phyloP scores from a whole-genome alignment of 2,329 filamentous ascomycete genomes.

The Helminthosporium solani region DNA sequence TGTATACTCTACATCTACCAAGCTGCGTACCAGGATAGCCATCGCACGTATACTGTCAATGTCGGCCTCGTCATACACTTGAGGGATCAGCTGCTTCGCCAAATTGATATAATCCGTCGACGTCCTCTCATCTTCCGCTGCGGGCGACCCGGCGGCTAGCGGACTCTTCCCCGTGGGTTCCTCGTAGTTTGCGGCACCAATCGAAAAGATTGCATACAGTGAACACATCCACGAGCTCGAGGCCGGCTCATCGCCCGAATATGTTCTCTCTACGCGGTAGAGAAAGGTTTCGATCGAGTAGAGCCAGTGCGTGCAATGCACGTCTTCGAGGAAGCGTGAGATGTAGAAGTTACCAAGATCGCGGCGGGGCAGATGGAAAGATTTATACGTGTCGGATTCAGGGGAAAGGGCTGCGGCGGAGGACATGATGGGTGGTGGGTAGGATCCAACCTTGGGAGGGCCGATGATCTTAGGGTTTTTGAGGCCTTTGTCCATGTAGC shows the following conservation, averaged over 20 bases:
- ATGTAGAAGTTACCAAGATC: conserved; percentile 34
- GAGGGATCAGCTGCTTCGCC: conserved; percentile 35
- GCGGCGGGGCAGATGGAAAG: conserved; percentile 33
- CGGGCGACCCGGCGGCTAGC: conserved; percentile 16
- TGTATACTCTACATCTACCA: neutral
- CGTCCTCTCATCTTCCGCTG: conserved; percentile 24
- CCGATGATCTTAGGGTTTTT: conserved; percentile 30
- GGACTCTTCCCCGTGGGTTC: conserved; percentile 24
- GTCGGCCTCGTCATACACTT: conserved; percentile 40
- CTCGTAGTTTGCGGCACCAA: conserved; percentile 30
- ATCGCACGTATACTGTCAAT: conserved; percentile 41
- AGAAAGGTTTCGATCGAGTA: conserved; percentile 38
- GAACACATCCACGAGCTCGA: conserved; percentile 42
- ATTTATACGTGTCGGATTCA: conserved; percentile 19
- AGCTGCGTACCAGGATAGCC: conserved; percentile 32
- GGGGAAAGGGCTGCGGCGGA: conserved; percentile 16
- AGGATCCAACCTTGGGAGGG: conserved; percentile 30
- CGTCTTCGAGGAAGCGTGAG: conserved; percentile 36
- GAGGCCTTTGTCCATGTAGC: conserved; percentile 26
- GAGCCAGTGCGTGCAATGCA: conserved; percentile 41
- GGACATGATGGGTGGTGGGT: conserved; percentile 30
- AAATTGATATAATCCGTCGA: conserved; percentile 37
- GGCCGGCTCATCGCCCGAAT: conserved; percentile 19
- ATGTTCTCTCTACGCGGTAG: conserved; percentile 36
- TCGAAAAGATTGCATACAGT: conserved; percentile 38